Conservation (phyloP, 2,329 filamentous ascomycete genomes). For the Keithomyces neogunnii region DNA sequence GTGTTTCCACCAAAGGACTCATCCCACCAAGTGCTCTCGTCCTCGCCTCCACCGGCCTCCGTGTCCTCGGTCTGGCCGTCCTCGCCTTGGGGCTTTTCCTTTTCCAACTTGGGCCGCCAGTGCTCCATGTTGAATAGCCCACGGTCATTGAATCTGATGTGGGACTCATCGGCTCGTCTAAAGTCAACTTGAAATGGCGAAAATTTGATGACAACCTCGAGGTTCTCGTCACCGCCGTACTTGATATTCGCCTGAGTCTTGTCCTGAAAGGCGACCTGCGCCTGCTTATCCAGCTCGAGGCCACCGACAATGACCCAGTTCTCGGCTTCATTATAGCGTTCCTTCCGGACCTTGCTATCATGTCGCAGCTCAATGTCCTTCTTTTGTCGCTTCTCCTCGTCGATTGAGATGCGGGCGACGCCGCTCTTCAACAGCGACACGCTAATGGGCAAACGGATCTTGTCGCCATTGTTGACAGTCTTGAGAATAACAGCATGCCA, state of each 20-base stretch:
- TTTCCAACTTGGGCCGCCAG: constrained; percentile 81
- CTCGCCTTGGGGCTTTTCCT: constrained; percentile 51
- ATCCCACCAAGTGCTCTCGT: constrained; percentile 96
- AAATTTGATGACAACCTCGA: constrained; percentile 77
- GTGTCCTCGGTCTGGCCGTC: constrained; percentile 40
- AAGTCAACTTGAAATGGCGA: constrained; percentile 82
- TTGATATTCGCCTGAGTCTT: constrained; percentile 63
- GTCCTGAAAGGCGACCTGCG: constrained; percentile 57
- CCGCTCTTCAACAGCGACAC: constrained; percentile 87
- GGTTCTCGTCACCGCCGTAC: constrained; percentile 68
- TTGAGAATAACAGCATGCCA: constrained; percentile 79
- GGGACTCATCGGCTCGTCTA: constrained; percentile 68
- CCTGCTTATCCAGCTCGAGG: constrained; percentile 61
- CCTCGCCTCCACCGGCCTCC: constrained; percentile 45
- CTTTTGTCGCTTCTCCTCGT: constrained; percentile 84
- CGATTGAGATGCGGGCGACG: constrained; percentile 75
- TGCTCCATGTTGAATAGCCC: constrained; percentile 91
- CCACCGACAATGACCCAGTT: constrained; percentile 83
- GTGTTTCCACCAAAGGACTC: constrained; percentile 93
- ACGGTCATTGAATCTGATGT: constrained; percentile 84
- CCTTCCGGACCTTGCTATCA: constrained; percentile 75
- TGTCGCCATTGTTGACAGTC: constrained; percentile 56
- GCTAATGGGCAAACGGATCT: constrained; percentile 71
- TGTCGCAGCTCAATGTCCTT: constrained; percentile 84
- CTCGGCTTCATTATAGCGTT: constrained; percentile 87